Percentiles rank a stretch among this genome's conserved stretches.
Evolutionary conservation across 768 basidiomycete species (phyloP).

Genomic region (Tubosaeta sp.): DNA sequence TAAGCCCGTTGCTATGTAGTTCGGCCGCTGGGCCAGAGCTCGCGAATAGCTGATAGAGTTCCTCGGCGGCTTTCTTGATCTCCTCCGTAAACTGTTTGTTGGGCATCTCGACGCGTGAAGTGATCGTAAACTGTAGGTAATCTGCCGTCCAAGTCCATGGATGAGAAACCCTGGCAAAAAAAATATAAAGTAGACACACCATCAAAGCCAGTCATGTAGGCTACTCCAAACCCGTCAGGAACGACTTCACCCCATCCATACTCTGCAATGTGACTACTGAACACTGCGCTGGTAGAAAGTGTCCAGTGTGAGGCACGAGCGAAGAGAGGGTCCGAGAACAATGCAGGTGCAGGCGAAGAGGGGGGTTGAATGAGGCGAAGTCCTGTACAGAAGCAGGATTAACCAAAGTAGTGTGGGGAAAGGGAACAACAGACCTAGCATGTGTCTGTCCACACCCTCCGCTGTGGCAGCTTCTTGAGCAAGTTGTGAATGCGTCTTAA

Average conservation of each 20-base stretch:
- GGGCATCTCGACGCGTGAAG: conserved; percentile 81
- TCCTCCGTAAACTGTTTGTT: conserved; percentile 71
- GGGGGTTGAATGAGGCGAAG: conserved; percentile 62
- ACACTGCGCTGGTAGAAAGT: conserved; percentile 85
- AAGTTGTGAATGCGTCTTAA: conserved; percentile 58
- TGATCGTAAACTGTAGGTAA: conserved; percentile 81
- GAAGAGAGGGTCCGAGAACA: conserved; percentile 76
- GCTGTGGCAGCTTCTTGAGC: conserved; percentile 64
- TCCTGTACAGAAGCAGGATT: conserved; percentile 38
- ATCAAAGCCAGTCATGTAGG: conserved; percentile 89
- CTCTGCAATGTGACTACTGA: conserved; percentile 75
- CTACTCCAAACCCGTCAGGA: conserved; percentile 89
- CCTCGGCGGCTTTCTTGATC: conserved; percentile 58
- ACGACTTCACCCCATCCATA: conserved; percentile 98
- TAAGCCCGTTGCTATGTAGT: not conserved
- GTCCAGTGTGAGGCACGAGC: conserved; percentile 76
- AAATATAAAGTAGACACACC: conserved; percentile 42
- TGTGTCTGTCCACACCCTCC: conserved; percentile 81
- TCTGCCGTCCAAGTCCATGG: conserved; percentile 37
- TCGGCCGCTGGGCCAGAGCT: not conserved
- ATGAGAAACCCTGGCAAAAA: conserved; percentile 2
- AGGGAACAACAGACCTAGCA: conserved; percentile 57
- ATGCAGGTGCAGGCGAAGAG: conserved; percentile 59
- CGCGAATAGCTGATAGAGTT: conserved; percentile 60
- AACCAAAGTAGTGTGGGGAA: not conserved